These are phyloP conservation scores for Phytophthora cactorum DNA, from an alignment of 352 stramenopile genomes.

Conservation along the genomic window DNA sequence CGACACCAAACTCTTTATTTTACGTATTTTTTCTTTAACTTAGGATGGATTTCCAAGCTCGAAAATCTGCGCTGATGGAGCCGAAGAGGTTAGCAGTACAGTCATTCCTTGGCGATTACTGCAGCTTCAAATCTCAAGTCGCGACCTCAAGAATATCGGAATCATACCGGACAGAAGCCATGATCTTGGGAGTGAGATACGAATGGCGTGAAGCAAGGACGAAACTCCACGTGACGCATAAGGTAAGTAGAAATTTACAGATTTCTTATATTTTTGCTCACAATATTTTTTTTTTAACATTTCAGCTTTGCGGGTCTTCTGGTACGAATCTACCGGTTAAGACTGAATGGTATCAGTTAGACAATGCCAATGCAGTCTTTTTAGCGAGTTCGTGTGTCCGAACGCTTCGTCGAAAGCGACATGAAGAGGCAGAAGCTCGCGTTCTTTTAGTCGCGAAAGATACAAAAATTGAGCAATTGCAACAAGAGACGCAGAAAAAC, in stretches of 20 bases:
- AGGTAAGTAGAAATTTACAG: conserved; percentile 48
- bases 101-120: conserved; percentile 56
- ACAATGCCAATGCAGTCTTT: conserved; percentile 59
- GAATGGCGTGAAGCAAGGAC: conserved; percentile 75
- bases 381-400: conserved; percentile 51
- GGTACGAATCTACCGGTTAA: conserved; percentile 1
- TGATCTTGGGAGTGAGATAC: conserved; percentile 65
- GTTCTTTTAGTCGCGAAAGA: conserved; percentile 42
- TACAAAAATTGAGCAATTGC: conserved; percentile 45
- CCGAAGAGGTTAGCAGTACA: conserved; percentile 46
- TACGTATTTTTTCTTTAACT: neutral
- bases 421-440: conserved; percentile 45
- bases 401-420: conserved; percentile 35
- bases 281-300: neutral
- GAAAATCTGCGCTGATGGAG: conserved; percentile 58
- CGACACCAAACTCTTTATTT: neutral
- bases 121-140: conserved; percentile 58
- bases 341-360: conserved; percentile 45
- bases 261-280: neutral
- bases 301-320: conserved; percentile 28
- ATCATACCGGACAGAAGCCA: conserved; percentile 39
- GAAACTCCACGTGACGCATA: conserved; percentile 65
- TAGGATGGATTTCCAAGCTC: conserved; percentile 57
- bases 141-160: neutral
- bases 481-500: conserved; percentile 51